Conservation (phyloP, 2,329 filamentous ascomycete species). For the Plenodomus lindquistii region DNA sequence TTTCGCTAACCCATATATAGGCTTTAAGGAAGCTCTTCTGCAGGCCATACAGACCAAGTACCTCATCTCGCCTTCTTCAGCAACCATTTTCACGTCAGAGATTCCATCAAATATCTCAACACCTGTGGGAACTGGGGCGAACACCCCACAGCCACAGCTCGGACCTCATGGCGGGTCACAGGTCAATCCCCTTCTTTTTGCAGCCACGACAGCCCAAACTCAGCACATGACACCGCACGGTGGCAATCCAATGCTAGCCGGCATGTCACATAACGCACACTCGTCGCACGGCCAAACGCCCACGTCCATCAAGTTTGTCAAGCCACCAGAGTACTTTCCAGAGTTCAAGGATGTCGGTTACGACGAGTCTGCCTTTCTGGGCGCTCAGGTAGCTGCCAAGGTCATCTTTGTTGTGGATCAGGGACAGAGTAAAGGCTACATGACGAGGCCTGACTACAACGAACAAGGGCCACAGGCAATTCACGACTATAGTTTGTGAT, state of each 20-base stretch:
- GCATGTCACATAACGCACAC: conserved; percentile 56
- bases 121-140: conserved; percentile 84
- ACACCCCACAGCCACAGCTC: conserved; percentile 74
- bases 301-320: conserved; percentile 77
- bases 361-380: conserved; percentile 85
- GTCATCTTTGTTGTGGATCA: conserved; percentile 72
- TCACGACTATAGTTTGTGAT: conserved; percentile 55
- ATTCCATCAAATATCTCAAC: conserved; percentile 92
- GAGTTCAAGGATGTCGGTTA: conserved; percentile 80
- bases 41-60: conserved; percentile 79
- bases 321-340: conserved; percentile 80
- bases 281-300: conserved; percentile 74
- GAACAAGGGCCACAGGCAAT: conserved; percentile 67
- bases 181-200: conserved; percentile 89
- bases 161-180: conserved; percentile 56
- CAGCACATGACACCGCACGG: conserved; percentile 51
- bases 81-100: conserved; percentile 96
- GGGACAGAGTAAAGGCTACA: conserved; percentile 68
- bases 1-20: conserved; percentile 48
- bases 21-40: conserved; percentile 87
- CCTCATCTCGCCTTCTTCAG: conserved; percentile 86
- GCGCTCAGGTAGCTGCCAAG: conserved; percentile 82
- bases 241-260: conserved; percentile 32
- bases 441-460: conserved; percentile 70
- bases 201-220: conserved; percentile 77